A percentile compares a stretch with the other conserved stretches of the same genome.
Conservation (phyloP, 2,329 filamentous ascomycete species). For the Verticillium nubilum region DNA sequence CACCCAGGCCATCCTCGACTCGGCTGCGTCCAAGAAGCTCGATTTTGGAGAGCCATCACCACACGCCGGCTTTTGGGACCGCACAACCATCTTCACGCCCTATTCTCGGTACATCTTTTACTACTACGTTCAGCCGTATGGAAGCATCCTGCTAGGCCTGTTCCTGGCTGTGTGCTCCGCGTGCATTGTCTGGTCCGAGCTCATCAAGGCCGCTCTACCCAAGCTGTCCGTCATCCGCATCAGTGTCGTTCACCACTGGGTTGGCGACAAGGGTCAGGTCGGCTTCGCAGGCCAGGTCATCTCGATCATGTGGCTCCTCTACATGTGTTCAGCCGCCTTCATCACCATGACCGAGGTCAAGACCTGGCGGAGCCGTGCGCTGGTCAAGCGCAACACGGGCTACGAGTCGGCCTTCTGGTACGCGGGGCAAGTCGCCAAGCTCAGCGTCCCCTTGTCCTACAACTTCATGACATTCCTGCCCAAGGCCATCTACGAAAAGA, state of each 20-base stretch:
- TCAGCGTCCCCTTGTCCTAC: conserved; percentile 89
- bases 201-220: conserved; percentile 77
- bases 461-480: conserved; percentile 94
- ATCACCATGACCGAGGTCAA: conserved; percentile 87
- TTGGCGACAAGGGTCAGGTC: conserved; percentile 65
- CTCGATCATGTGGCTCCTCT: conserved; percentile 82
- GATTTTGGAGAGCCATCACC: conserved; percentile 62
- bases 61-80: conserved; percentile 47
- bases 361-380: conserved; percentile 92
- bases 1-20: conserved; percentile 78
- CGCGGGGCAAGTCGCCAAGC: conserved; percentile 81
- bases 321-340: conserved; percentile 90
- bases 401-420: conserved; percentile 96
- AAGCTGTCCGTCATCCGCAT: conserved; percentile 65
- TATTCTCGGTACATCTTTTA: conserved; percentile 76
- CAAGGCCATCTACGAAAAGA: conserved; percentile 64
- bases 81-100: conserved; percentile 63
- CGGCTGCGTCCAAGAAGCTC: conserved; percentile 72
- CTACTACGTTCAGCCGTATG: conserved; percentile 65
- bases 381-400: conserved; percentile 87
- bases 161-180: conserved; percentile 70
- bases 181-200: conserved; percentile 88
- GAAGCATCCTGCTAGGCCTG: conserved; percentile 59
- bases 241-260: conserved; percentile 70
- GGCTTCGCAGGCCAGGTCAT: conserved; percentile 83